Base-by-base conservation (phyloP, 2,329 filamentous ascomycete species). In the Pseudogymnoascus sp. region DNA sequence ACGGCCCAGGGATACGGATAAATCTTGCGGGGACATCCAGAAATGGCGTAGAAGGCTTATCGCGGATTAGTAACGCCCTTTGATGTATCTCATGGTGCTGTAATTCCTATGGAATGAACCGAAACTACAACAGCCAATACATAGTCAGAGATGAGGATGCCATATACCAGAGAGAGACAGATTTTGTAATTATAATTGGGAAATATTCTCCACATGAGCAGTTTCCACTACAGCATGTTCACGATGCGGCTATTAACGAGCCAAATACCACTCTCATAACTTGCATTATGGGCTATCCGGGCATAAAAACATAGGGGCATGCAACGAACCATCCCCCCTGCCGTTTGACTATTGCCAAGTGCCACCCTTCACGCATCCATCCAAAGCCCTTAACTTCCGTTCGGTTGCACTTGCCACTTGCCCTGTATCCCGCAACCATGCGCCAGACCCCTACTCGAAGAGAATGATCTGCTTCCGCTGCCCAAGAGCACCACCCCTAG, bases 401-500 rank as follows among this genome's bases (percentile, higher is more conserved):
- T 50, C 3, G 47, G 26, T 31, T 33, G 47, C 47, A 57, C n/a
- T 33, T 31, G n/a, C 26, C 26, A 57, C 47, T 26, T 26, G 9
- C n/a, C 10, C 2, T 57, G 9, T 19, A n/a, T 19, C 26, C 4
- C 5, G 15, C 28, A 33, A 57, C 26, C 26, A 19, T 19, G 2
- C 5, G n/a, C n/a, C 10, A 57, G 28, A 19, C 47, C 26, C 15
- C 26, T 57, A 57, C 26, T 57, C 26, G 47, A 57, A 57, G n/a
- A 57, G n/a, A 8, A 57, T 57, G 47, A 57, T 57, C 47, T 57
- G 47, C 47, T 57, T 57, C 6, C 47, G 33, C 26, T 57, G 47
- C 3, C 47, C 47, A 17, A 57, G n/a, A 31, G 47, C 26, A 57
- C 47, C 47, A 2, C 26, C 28, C n/a, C 28, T 57, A 6, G 47